These are phyloP conservation scores for Euphorbia pulcherrima DNA, from an alignment of 345 rosid species.

Conservation along the genomic window DNA sequence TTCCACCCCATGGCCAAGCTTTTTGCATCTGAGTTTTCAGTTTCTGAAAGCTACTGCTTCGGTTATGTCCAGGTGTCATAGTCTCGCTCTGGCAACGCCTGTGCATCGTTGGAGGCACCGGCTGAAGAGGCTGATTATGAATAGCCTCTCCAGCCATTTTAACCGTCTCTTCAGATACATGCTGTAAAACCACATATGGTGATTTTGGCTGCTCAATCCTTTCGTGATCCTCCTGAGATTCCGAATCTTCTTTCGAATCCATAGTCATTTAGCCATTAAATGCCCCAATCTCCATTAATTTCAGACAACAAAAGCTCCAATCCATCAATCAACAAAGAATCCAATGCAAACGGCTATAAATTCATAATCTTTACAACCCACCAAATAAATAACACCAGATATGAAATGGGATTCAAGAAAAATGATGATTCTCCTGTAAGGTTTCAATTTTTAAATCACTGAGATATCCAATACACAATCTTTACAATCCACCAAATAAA, in stretches of 20 bases:
- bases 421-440: neutral
- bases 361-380: neutral
- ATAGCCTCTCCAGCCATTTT: slow-evolving; percentile 45
- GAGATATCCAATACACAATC: slow-evolving; percentile 7
- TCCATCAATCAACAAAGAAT: slow-evolving; percentile 7
- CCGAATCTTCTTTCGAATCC: slow-evolving; percentile 49
- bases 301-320: slow-evolving; percentile 7
- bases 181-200: slow-evolving; percentile 30
- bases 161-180: slow-evolving; percentile 40
- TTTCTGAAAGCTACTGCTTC: slow-evolving; percentile 50
- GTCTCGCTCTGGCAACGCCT: slow-evolving; percentile 59
- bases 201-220: slow-evolving; percentile 28
- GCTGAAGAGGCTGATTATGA: slow-evolving; percentile 31
- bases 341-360: slow-evolving; percentile 7
- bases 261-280: slow-evolving; percentile 29
- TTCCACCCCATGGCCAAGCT: slow-evolving; percentile 81
- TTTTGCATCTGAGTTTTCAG: slow-evolving; percentile 73
- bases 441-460: slow-evolving; percentile 17
- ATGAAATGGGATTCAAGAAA: neutral
- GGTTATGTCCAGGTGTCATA: slow-evolving; percentile 28
- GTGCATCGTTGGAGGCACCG: slow-evolving; percentile 14
- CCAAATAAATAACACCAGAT: slow-evolving; percentile 9
- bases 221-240: slow-evolving; percentile 38
- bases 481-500: neutral
- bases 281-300: slow-evolving; percentile 17